These are phyloP conservation scores for Saprolegnia parasitica DNA, from an alignment of 352 stramenopile species.

Conservation along the genomic window DNA sequence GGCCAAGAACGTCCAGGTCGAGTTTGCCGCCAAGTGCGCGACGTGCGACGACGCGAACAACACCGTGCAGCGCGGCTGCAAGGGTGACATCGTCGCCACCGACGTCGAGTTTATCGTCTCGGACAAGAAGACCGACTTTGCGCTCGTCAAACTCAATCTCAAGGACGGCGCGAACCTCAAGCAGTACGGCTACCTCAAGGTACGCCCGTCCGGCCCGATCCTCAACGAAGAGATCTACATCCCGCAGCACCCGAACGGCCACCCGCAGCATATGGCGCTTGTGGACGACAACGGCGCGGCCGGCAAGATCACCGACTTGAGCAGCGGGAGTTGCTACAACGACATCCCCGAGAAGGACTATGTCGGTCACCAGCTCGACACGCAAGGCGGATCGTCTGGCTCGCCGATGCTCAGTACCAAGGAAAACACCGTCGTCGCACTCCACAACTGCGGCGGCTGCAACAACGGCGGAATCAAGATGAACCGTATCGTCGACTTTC, in stretches of 20 bases:
- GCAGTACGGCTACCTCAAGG: conserved; percentile 36
- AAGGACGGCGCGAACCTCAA: conserved; percentile 5
- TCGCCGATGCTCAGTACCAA: conserved; percentile 52
- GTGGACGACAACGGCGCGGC: conserved; percentile 29
- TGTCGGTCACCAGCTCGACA: conserved; percentile 26
- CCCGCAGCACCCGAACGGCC: conserved; percentile 40
- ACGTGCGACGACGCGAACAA: conserved; percentile 11
- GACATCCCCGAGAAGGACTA: conserved; percentile 9
- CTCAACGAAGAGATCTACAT: conserved; percentile 45
- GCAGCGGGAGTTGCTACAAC: background rate
- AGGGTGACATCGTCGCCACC: conserved; percentile 33
- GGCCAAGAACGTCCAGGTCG: conserved; percentile 28
- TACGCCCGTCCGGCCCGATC: conserved; percentile 33
- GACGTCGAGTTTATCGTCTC: conserved; percentile 50
- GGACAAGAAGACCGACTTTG: conserved; percentile 48
- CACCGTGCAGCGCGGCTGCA: conserved; percentile 28
- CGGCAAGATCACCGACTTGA: background rate
- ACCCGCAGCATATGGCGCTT: conserved; percentile 38
- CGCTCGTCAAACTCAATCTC: conserved; percentile 41
- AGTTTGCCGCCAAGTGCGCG: conserved; percentile 14
- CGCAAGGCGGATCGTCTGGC: conserved; percentile 37
- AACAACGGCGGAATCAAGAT: conserved; percentile 72
- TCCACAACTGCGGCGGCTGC: conserved; percentile 75
- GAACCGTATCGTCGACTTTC: conserved; percentile 52
- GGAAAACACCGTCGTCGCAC: conserved; percentile 58